Evolutionary conservation across 2,329 filamentous ascomycete genomes (phyloP).

Genomic region (Cryphonectria carpinicola): DNA sequence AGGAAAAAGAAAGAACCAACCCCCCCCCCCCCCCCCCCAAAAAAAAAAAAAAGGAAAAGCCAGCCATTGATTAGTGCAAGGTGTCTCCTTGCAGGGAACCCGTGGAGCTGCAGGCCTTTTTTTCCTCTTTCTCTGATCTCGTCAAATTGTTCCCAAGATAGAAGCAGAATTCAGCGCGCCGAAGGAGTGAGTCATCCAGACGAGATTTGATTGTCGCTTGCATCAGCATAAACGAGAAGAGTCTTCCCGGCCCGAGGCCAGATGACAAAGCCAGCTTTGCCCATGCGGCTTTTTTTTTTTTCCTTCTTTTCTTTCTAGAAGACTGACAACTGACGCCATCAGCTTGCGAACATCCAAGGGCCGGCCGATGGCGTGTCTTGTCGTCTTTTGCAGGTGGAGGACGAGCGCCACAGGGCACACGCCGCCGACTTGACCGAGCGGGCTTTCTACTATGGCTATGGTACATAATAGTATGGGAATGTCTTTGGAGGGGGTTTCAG

Average conservation of each 20-base stretch:
- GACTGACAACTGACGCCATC: background rate
- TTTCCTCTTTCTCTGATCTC: constrained; percentile 8
- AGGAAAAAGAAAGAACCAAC: too few relatives aligned
- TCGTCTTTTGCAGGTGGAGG: background rate
- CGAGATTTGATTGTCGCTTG: constrained; percentile 1
- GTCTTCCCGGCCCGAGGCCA: background rate
- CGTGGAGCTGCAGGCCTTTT: constrained; percentile 21
- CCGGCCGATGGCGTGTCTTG: background rate
- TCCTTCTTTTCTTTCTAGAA: background rate
- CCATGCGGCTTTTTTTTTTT: constrained; percentile 8
- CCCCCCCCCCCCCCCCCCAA: too few relatives aligned
- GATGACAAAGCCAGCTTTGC: constrained; percentile 1
- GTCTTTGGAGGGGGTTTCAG: background rate
- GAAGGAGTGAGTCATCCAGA: background rate
- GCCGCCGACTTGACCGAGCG: background rate
- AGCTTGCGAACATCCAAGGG: background rate
- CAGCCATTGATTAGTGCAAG: constrained; percentile 10
- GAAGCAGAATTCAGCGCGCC: constrained; percentile 11
- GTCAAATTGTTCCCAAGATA: constrained; percentile 24
- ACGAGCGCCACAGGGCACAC: background rate
- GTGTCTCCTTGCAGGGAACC: constrained; percentile 17
- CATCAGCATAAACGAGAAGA: background rate
- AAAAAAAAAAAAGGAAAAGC: background rate
- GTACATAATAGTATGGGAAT: background rate
- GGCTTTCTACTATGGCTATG: background rate